Base-by-base conservation (phyloP, 345 rosid species). In the Salix arbutifolia region DNA sequence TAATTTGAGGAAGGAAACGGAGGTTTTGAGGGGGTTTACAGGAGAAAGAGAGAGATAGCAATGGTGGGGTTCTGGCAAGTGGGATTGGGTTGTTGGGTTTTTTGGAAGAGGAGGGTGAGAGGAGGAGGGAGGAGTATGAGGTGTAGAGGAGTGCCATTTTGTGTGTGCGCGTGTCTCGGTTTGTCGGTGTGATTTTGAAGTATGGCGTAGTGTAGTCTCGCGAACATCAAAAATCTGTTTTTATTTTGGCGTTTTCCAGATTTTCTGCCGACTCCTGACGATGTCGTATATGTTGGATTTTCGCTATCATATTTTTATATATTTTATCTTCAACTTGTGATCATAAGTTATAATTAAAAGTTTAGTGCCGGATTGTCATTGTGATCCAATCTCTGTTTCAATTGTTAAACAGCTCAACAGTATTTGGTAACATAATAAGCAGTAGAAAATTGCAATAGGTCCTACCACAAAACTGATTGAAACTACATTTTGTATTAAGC, bases 141-240 rank as follows among this genome's bases (percentile, higher is more conserved):
- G 85, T 38, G 78, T 68, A 77, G 77, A 84, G 77, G 26, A 85
- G 78, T n/a, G 87, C 87, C 88, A 89, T 89, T 72, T 46, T 17
- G 12, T 26, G 2, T 48, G 11, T n/a, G 31, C 28, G 30, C 4
- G 67, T 1, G 37, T 2, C 6, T 10, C 2, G 58, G 52, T 16
- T 26, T 16, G 6, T 14, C 10, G 14, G 1, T 12, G 11, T 17
- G 12, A 3, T 25, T 23, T 58, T 8, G 30, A 56, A 33, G 33
- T 37, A 4, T 25, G 68, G 38, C 18, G 65, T 10, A 37, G 11
- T 58, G 14, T n/a, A 23, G 13, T 56, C 13, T 25, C 26, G 3
- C 0, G 9, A 1, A 58, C 25, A 21, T n/a, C 2, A 58, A 58
- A 58, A 23, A 58, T 9, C 12, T 23, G 6, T 58, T 23, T 10